Conservation (phyloP, 148 eudicot genomes). For the Cornus kousa region DNA sequence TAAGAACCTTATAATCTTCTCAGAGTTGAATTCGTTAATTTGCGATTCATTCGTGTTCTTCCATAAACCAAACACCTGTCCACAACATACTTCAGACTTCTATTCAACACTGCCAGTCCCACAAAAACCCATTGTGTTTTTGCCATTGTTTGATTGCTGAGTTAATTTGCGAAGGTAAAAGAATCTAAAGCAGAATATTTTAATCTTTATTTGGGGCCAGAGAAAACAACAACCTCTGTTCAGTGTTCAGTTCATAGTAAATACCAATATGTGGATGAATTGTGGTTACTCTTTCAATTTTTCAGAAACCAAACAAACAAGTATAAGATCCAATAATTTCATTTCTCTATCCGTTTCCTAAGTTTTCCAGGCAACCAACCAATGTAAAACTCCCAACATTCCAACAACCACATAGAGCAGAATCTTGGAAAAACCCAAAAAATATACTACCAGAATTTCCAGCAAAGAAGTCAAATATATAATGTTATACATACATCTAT, state of each 20-base stretch:
- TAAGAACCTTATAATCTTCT: slow-evolving; percentile 29
- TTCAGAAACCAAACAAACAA: background rate
- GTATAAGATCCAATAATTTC: background rate
- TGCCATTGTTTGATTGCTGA: background rate
- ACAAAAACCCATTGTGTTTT: background rate
- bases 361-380: background rate
- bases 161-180: background rate
- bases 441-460: background rate
- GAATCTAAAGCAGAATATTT: background rate
- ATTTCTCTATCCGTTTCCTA: background rate
- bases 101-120: background rate
- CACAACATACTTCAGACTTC: background rate
- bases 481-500: too few relatives aligned
- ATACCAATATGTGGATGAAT: background rate
- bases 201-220: background rate
- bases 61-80: slow-evolving; percentile 48
- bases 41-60: slow-evolving; percentile 22
- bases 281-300: background rate
- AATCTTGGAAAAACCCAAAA: background rate
- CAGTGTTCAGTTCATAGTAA: background rate
- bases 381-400: background rate
- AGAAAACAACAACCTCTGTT: background rate
- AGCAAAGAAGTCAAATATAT: background rate
- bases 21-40: slow-evolving; percentile 26
- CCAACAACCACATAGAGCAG: background rate